Evolutionary conservation across 805 yeast species (phyloP), one percentile per base, ranked within the genome.

Genomic region (Ogataea populi-albae): DNA sequence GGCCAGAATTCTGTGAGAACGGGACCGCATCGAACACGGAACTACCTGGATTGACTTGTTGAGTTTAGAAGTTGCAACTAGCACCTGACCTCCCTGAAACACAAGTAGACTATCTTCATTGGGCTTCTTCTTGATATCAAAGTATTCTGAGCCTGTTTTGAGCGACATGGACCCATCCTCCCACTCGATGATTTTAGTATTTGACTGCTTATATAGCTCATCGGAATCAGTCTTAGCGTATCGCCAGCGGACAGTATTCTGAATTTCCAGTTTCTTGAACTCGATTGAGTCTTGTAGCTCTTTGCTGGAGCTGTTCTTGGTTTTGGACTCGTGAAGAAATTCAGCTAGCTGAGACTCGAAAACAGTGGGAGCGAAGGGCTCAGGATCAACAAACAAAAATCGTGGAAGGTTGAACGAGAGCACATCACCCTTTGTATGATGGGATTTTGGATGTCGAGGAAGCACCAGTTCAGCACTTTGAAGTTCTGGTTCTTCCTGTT

Each of bases 141-240:
- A 91, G 45, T 81, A 71, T 61, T 93, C 98, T 30, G 73, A 71
- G 21, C 98, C 98, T 24, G 93, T 65, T 54, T 86, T 89, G 48
- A 93, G 66, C 2, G 97, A 88, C 44, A 79, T 64, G 4, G 86
- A 70, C 1, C 98, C 98, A 61, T 93, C 98, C 37, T 84, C 82
- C 98, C 98, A 93, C 58, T 86, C 84, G 23, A 93, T 74, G 38
- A 91, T 78, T 54, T 89, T 86, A 4, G 96, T 81, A 55, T 93
- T 93, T 7, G 95, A 82, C 57, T 88, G 95, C 50, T 85, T 85
- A 52, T 76, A 75, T 46, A 89, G 77, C 43, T 82, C 87, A 27
- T 79, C 80, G 35, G 71, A 66, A n/a, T 74, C 75, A 41, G 79
- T 80, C 40, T 82, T 76, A 11, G 87, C 82, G 59, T 89, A 91